Percentiles rank a stretch among this genome's conserved stretches.
These are phyloP conservation scores for Capsella rubella DNA, from an alignment of 441 rosid species.

Conservation along the genomic window DNA sequence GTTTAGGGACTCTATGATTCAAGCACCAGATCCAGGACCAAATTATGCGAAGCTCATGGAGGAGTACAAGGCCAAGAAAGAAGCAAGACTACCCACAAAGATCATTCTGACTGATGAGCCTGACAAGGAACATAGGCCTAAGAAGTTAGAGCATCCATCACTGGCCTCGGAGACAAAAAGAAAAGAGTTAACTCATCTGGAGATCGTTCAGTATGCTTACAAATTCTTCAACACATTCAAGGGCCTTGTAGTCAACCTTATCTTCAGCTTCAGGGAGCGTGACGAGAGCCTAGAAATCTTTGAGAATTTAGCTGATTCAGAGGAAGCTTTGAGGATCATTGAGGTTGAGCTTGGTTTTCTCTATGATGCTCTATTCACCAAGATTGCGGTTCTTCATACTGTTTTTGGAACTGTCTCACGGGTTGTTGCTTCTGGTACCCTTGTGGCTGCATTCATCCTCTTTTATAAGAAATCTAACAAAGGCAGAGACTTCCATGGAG, in stretches of 20 bases:
- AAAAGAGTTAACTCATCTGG: slow-evolving; percentile 10
- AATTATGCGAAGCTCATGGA: slow-evolving; percentile 56
- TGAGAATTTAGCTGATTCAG: slow-evolving; percentile 21
- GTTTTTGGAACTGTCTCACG: slow-evolving; percentile 37
- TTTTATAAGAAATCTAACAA: slow-evolving; percentile 42
- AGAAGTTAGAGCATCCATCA: slow-evolving; percentile 23
- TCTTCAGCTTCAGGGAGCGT: slow-evolving; percentile 46
- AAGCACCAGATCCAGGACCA: slow-evolving; percentile 53
- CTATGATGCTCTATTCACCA: slow-evolving; percentile 64
- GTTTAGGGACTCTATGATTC: slow-evolving; percentile 56
- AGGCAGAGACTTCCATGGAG: background rate
- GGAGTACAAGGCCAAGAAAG: slow-evolving; percentile 51
- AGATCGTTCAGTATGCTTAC: slow-evolving; percentile 48
- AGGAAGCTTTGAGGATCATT: slow-evolving; percentile 53
- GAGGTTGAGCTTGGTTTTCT: slow-evolving; percentile 68
- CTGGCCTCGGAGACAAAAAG: background rate
- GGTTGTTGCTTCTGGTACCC: slow-evolving; percentile 35
- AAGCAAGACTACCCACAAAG: slow-evolving; percentile 49
- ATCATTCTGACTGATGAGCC: slow-evolving; percentile 54
- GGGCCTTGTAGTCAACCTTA: slow-evolving; percentile 55
- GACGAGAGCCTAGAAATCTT: slow-evolving; percentile 58
- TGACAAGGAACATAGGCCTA: slow-evolving; percentile 41
- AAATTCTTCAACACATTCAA: slow-evolving; percentile 52
- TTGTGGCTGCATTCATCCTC: slow-evolving; percentile 43
- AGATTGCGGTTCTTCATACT: slow-evolving; percentile 50